Evolutionary conservation across 2,329 filamentous ascomycete species (phyloP).

Genomic region (Aspergillus viridinutans): DNA sequence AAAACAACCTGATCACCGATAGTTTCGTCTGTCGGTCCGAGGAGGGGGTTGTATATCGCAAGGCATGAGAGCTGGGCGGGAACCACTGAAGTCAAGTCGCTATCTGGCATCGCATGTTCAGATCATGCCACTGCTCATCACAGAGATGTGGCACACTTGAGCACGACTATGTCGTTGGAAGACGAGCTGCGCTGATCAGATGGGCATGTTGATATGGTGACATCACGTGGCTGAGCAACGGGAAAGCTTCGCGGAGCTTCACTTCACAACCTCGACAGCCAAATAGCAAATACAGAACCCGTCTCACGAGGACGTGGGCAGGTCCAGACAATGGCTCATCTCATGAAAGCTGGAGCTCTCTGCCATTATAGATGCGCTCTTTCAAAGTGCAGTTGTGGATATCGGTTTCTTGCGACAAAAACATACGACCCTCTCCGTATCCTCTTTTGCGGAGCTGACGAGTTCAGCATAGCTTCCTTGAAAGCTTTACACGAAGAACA

Average conservation of each 20-base stretch:
- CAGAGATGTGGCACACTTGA: conserved; percentile 9
- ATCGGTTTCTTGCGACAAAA: conserved; percentile 28
- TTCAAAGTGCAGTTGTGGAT: conserved; percentile 6
- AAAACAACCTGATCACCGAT: conserved; percentile 84
- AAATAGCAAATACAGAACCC: not conserved
- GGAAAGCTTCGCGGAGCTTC: conserved; percentile 11
- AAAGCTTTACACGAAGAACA: conserved; percentile 63
- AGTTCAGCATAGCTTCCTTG: conserved; percentile 78
- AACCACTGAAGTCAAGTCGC: conserved; percentile 44
- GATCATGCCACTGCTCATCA: conserved; percentile 12
- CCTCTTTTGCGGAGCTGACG: conserved; percentile 90
- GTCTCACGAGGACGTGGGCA: not conserved
- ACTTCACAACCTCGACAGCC: not conserved
- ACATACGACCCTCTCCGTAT: conserved; percentile 64
- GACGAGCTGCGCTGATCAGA: conserved; percentile 7
- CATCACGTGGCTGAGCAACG: conserved; percentile 28
- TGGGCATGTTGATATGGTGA: conserved; percentile 22
- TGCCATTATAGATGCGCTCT: conserved; percentile 19
- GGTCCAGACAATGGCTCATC: conserved; percentile 21
- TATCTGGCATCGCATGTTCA: conserved; percentile 37
- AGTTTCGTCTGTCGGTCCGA: conserved; percentile 68
- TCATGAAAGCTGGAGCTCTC: conserved; percentile 17
- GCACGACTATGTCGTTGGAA: conserved; percentile 2
- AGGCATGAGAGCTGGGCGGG: conserved; percentile 88
- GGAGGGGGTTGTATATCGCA: conserved; percentile 88